Evolutionary conservation across 1,139 yeast genomes (phyloP).

Genomic region (Nematodospora anomalae): DNA sequence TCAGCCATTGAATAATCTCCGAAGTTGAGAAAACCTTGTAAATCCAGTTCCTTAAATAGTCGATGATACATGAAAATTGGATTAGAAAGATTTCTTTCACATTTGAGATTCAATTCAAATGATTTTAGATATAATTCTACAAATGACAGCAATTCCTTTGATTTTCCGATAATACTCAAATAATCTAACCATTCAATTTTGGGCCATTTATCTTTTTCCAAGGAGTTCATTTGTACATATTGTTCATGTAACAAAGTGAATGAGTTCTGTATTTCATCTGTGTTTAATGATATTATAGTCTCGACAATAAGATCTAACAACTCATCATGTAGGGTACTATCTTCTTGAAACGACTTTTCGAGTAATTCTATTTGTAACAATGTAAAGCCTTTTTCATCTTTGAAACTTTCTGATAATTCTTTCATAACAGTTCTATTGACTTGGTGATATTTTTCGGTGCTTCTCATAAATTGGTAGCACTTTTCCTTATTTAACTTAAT

Average conservation of each 20-base stretch:
- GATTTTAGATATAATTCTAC: conserved; percentile 33
- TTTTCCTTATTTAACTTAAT: conserved; percentile 28
- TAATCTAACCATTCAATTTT: conserved; percentile 41
- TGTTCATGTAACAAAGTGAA: conserved; percentile 28
- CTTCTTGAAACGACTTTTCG: conserved; percentile 27
- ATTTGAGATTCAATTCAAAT: conserved; percentile 22
- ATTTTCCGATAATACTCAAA: conserved; percentile 23
- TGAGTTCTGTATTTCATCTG: conserved; percentile 23
- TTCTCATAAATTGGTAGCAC: conserved; percentile 34
- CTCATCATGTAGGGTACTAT: conserved; percentile 19
- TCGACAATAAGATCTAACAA: conserved; percentile 14
- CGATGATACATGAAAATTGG: conserved; percentile 12
- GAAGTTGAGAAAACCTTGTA: conserved; percentile 11
- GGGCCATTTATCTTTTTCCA: conserved; percentile 35
- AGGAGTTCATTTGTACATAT: conserved; percentile 30
- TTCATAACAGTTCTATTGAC: conserved; percentile 35
- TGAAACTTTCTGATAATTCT: conserved; percentile 24
- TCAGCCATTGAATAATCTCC: conserved; percentile 41
- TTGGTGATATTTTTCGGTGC: conserved; percentile 24
- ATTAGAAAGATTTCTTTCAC: not conserved
- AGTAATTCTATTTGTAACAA: conserved; percentile 36
- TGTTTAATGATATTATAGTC: conserved; percentile 13
- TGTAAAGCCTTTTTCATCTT: conserved; percentile 26
- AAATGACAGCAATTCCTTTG: conserved; percentile 31
- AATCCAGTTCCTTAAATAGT: conserved; percentile 6